Conservation (phyloP, 306 rosid species). For the Lathyrus oleraceus region DNA sequence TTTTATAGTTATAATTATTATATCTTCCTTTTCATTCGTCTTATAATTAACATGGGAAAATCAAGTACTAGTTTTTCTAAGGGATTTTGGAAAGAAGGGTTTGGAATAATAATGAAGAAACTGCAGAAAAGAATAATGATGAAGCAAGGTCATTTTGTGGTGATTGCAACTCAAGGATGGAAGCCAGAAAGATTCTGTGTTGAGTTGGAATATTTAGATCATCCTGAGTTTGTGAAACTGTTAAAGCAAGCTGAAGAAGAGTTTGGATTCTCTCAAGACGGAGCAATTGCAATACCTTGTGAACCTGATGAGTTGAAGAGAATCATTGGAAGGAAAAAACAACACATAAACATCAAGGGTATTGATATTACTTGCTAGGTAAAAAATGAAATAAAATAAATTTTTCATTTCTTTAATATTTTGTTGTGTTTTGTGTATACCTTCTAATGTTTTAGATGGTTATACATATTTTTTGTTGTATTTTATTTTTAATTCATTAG, state of each 20-base stretch:
- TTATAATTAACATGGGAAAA: slow-evolving; percentile 42
- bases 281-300: slow-evolving; percentile 49
- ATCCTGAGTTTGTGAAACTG: slow-evolving; percentile 46
- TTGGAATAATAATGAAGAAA: slow-evolving; percentile 42
- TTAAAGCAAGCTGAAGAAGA: slow-evolving; percentile 52
- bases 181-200: slow-evolving; percentile 38
- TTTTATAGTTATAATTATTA: neutral
- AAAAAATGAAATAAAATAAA: neutral
- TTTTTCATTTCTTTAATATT: neutral
- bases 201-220: slow-evolving; percentile 36
- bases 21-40: neutral
- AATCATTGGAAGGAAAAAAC: slow-evolving; percentile 35
- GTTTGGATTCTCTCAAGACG: slow-evolving; percentile 50
- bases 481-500: neutral
- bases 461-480: neutral
- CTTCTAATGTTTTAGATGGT: slow-evolving; percentile 11
- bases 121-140: slow-evolving; percentile 14
- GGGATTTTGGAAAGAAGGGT: slow-evolving; percentile 39
- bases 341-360: slow-evolving; percentile 9
- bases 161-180: slow-evolving; percentile 47
- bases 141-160: slow-evolving; percentile 53
- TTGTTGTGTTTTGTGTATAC: neutral
- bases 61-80: neutral
- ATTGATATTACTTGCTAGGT: slow-evolving; percentile 6
- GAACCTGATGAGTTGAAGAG: slow-evolving; percentile 44